Evolutionary conservation across 2,329 filamentous ascomycete species (phyloP).

Genomic region (Camillea tinctor): DNA sequence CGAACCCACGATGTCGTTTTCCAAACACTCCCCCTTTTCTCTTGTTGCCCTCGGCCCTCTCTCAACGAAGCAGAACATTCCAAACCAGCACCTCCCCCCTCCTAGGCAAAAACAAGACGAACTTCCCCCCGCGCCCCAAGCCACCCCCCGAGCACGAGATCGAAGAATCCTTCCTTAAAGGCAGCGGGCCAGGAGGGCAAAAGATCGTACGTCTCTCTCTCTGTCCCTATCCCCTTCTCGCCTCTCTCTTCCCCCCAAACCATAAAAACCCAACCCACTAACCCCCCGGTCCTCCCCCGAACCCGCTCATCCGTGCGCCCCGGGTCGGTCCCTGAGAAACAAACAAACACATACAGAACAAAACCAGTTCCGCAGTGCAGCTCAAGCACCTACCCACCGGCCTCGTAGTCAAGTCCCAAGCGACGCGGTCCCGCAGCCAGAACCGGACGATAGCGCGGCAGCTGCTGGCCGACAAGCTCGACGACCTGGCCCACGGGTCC

Average conservation of each 20-base stretch:
- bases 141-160: constrained; percentile 76
- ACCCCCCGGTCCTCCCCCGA: constrained; percentile 1
- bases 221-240: background rate
- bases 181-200: constrained; percentile 88
- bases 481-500: constrained; percentile 70
- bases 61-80: constrained; percentile 24
- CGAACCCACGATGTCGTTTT: too few relatives aligned
- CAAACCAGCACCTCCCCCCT: constrained; percentile 29
- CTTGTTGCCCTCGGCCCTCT: too few relatives aligned
- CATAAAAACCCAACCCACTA: background rate
- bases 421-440: constrained; percentile 79
- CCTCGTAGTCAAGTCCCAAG: constrained; percentile 91
- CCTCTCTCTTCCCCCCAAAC: background rate
- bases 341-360: constrained; percentile 66
- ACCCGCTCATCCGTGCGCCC: background rate
- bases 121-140: constrained; percentile 72
- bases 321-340: too few relatives aligned
- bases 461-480: constrained; percentile 71
- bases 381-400: constrained; percentile 87
- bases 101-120: constrained; percentile 26
- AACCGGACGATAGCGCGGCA: constrained; percentile 84
- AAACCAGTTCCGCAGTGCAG: constrained; percentile 94
- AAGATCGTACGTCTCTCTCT: constrained; percentile 67
- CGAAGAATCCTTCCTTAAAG: constrained; percentile 83
- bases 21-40: too few relatives aligned